Base-by-base conservation (phyloP, 2,329 filamentous ascomycete species). In the Colletotrichum tabaci region DNA sequence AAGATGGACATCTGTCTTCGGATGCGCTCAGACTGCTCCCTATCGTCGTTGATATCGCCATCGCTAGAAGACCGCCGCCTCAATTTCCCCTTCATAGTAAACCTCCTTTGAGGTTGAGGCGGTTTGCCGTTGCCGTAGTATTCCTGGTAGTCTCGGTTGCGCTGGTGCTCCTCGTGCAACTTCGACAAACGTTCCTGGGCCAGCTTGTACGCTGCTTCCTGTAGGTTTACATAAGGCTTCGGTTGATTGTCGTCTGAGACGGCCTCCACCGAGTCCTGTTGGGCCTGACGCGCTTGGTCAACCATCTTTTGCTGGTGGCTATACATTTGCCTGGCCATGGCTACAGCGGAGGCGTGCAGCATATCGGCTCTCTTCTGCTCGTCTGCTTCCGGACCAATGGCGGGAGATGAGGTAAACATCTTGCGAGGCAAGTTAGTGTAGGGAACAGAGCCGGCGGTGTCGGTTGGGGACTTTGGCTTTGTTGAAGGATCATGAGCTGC, bases 281-380 rank as follows among this genome's bases (percentile, higher is more conserved):
- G 80, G 1, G 77, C 77, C 63, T 84, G 84, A 74, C 83, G 85
- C 40, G 84, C 82, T 72, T 86, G 84, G 8, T 90, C 88, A 1
- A 88, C 84, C 72, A 87, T 87, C 72, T 87, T 89, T 73, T 94
- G 90, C 75, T 94, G 91, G 44, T 89, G 85, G 13, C 86, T 89
- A 78, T 95, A 98, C 91, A 98, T 96, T 75, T 92, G 90, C 81
- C 92, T 93, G 8, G 95, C 95, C 94, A 98, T 97, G 13, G 93
- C 94, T 3, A 98, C 85, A 2, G 95, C 94, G 23, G 94, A 96
- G 40, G 94, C 94, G 74, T 92, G 92, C 3, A 97, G 84, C 5
- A 91, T 90, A 75, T 94, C 92, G 55, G 91, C 89, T 69, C 89
- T 90, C 73, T 89, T 91, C 79, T 91, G 88, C 77, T 98, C 94